Evolutionary conservation across 305 asterid species (phyloP).

Genomic region (Nicotiana rustica): DNA sequence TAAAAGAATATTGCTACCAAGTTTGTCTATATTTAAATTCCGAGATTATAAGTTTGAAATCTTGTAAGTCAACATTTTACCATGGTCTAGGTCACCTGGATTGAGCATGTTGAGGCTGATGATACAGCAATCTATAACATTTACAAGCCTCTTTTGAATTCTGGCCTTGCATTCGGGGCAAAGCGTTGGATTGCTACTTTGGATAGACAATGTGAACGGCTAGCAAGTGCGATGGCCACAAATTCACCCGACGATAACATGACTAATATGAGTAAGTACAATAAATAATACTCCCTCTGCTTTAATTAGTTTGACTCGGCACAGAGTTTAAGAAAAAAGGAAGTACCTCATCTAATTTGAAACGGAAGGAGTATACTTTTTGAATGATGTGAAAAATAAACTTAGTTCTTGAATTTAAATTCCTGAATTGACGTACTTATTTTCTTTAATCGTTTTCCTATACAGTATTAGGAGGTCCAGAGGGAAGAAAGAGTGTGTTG

Average conservation of each 20-base stretch:
- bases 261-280: not conserved
- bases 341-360: too few relatives aligned
- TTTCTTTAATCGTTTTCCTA: not conserved
- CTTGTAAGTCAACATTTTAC: not conserved
- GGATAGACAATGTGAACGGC: slow-evolving; percentile 37
- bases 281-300: too few relatives aligned
- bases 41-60: not conserved
- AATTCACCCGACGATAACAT: not conserved
- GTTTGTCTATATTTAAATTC: too few relatives aligned
- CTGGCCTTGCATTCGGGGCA: slow-evolving; percentile 37
- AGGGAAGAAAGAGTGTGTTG: slow-evolving; percentile 17
- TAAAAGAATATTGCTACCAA: too few relatives aligned
- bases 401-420: not conserved
- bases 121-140: slow-evolving; percentile 15
- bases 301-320: too few relatives aligned
- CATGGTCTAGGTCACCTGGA: slow-evolving; percentile 34
- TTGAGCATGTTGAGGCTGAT: slow-evolving; percentile 39
- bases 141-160: slow-evolving; percentile 18
- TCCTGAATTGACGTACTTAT: too few relatives aligned
- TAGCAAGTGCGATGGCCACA: slow-evolving; percentile 1
- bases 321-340: too few relatives aligned
- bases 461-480: slow-evolving; percentile 20
- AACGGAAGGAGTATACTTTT: too few relatives aligned
- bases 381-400: not conserved
- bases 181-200: slow-evolving; percentile 36